Evolutionary conservation across 805 yeast species (phyloP).

Genomic region (Grigorovia humatica): DNA sequence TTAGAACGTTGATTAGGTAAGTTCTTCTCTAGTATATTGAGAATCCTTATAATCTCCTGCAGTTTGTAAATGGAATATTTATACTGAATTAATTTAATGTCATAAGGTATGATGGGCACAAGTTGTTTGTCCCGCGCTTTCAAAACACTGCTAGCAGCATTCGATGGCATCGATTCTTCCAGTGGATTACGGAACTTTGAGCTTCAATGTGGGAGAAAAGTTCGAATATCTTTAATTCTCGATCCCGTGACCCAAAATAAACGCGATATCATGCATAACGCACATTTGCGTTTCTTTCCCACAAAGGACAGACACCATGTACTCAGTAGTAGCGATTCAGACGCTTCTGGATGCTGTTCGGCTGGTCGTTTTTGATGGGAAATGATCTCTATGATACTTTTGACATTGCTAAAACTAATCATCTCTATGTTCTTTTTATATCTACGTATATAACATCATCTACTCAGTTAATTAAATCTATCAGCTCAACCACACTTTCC

Average conservation of each 20-base stretch:
- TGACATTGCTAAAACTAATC: too few species aligned
- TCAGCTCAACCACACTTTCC: not conserved
- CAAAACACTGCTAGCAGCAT: slow-evolving; percentile 30
- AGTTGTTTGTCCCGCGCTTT: slow-evolving; percentile 22
- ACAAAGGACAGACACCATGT: too few species aligned
- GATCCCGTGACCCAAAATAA: not conserved
- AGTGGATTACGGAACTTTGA: not conserved
- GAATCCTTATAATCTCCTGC: slow-evolving; percentile 28
- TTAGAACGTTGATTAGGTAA: slow-evolving; percentile 3
- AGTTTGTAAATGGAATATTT: slow-evolving; percentile 43
- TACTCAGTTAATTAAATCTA: not conserved
- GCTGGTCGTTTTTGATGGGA: too few species aligned
- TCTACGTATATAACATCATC: too few species aligned
- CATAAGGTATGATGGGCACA: slow-evolving; percentile 36
- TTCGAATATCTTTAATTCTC: not conserved
- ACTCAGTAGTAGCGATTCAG: too few species aligned
- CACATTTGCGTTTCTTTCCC: too few species aligned
- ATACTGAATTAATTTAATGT: slow-evolving; percentile 50
- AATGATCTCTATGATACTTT: too few species aligned
- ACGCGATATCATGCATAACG: too few species aligned
- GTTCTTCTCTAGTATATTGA: slow-evolving; percentile 24
- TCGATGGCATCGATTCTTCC: slow-evolving; percentile 18
- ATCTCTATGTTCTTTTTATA: too few species aligned
- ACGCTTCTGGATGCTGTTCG: too few species aligned
- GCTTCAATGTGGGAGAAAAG: not conserved